A percentile compares a stretch with the other conserved stretches of the same genome.
Conservation (phyloP, 345 rosid genomes). For the thale cress (Arabidopsis thaliana) region DNA sequence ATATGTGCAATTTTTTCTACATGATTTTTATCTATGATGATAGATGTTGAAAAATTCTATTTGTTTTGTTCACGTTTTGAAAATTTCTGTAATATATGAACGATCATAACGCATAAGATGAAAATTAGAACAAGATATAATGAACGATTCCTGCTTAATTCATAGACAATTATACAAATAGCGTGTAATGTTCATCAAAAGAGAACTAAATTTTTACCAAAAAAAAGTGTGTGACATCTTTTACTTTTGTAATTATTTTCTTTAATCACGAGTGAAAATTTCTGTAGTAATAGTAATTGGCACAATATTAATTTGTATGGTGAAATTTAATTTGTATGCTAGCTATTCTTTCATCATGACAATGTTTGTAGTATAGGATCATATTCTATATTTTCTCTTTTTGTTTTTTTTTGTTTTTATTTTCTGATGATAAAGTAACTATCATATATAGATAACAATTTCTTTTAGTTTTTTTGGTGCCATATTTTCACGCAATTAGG, state of each 20-base stretch:
- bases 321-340: slow-evolving; percentile 1
- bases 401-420: background rate
- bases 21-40: background rate
- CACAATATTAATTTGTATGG: background rate
- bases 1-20: background rate
- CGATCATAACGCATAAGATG: background rate
- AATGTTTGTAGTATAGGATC: slow-evolving; percentile 16
- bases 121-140: slow-evolving; percentile 15
- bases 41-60: background rate
- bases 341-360: background rate
- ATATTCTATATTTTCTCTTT: background rate
- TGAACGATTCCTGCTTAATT: background rate
- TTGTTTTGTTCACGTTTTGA: slow-evolving; percentile 2
- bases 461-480: slow-evolving; percentile 13
- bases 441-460: background rate
- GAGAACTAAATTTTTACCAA: background rate
- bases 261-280: background rate
- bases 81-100: background rate
- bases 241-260: background rate
- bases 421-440: background rate
- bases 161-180: background rate
- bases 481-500: slow-evolving; percentile 26
- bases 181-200: background rate
- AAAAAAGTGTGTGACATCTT: background rate
- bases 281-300: background rate